Base-by-base conservation (phyloP, 495 filamentous ascomycete genomes). In the Penicillium herquei region DNA sequence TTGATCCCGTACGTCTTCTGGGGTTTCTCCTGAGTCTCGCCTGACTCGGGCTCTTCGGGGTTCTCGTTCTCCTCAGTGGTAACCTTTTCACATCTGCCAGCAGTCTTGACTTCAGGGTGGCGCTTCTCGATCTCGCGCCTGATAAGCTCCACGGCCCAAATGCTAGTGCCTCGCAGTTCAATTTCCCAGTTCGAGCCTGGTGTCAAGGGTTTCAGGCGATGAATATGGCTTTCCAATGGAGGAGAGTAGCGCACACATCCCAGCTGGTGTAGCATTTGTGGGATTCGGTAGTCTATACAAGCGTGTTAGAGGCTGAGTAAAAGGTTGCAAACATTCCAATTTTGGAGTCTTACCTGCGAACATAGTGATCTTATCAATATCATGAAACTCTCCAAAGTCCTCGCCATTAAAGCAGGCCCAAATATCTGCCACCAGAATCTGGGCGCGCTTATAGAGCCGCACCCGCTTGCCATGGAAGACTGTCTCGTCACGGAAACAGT, bases 361-460 rank as follows among this genome's bases (percentile, higher is more conserved):
- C 89, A 97, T 97, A 56, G 95, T 99, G 65, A 99, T 88, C 60
- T 89, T 88, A 65, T 91, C 84, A 49, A 99, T 96, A 62, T 99
- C 95, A 30, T 85, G 63, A 64, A 99, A 99, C n/a, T 79, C 71
- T 12, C 94, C 94, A 57, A 85, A 92, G 18, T 80, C 72, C 56
- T 87, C 77, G 33, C 90, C 91, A 45, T 94, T 83, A 63, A 97
- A 96, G 55, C 90, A 93, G 10, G 92, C 93, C 93, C 93, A 98
- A 3, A 96, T 65, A 64, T 99, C 94, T 40, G 95, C 95, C 14
- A 95, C 90, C 12, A 97, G 80, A 51, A 98, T 98, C 76, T 99
- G 94, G 3, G 94, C 92, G 8, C 94, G 85, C 69, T 98, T 98
- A 65, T 93, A 84, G 56, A 99, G 79, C 16, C 89, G 88, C 3